These are phyloP conservation scores for Geosmithia morbida DNA, from an alignment of 2,329 filamentous ascomycete species.

Conservation along the genomic window DNA sequence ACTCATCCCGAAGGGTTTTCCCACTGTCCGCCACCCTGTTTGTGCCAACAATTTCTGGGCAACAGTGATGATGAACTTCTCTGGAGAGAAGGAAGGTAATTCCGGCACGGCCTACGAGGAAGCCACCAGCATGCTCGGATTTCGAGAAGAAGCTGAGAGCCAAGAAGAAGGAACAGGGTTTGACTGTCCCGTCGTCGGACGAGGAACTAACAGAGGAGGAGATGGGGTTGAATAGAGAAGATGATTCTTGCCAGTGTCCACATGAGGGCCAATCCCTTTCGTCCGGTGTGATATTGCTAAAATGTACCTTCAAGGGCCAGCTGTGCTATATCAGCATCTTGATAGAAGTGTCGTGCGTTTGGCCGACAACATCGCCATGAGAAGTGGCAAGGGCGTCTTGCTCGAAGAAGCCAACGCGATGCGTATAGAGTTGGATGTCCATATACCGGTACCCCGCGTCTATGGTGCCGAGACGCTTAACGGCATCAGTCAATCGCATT, in stretches of 20 bases:
- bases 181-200: not conserved
- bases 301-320: not conserved
- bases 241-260: not conserved
- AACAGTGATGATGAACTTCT: too few species aligned
- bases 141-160: not conserved
- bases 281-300: not conserved
- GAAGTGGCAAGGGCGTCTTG: not conserved
- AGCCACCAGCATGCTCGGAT: not conserved
- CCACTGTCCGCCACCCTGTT: too few species aligned
- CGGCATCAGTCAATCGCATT: not conserved
- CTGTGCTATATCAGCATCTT: not conserved
- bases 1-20: too few species aligned
- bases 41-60: too few species aligned
- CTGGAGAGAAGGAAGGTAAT: too few species aligned
- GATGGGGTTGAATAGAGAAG: not conserved
- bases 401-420: not conserved
- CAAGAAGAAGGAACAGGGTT: not conserved
- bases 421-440: not conserved
- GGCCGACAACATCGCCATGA: not conserved
- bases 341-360: not conserved
- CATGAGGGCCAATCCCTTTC: too few species aligned
- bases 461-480: not conserved
- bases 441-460: not conserved
- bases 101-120: too few species aligned
- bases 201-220: not conserved